Base-by-base conservation (phyloP, 2,329 filamentous ascomycete species). In the Trichoderma breve region DNA sequence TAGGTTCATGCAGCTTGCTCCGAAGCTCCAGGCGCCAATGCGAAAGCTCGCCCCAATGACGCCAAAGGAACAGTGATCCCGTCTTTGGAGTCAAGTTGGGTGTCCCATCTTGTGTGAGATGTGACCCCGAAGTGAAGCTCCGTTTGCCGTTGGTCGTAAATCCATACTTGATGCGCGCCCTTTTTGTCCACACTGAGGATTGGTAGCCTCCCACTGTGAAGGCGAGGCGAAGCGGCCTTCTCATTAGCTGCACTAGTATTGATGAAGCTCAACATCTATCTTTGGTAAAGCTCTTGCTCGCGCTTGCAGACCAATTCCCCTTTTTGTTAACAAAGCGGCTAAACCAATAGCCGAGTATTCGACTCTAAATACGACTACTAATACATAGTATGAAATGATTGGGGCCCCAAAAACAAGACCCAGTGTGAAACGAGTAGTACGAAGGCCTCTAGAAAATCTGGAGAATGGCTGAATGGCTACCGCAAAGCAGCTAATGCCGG, bases 1-100 rank as follows among this genome's bases (percentile, higher is more conserved):
- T 61, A 36, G 65, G 55, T 69, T 69, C 65, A 60, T 69, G 65
- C 65, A 69, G 65, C 57, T 30, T 67, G 53, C 55, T 69, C 21
- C 26, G 65, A 24, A 67, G 32, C 65, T 68, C 34, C 32, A 68
- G 47, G 55, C 65, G 53, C 66, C 36, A 61, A 61, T 51, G 57
- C 55, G 57, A 57, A 51, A 28, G n/a, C 30, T n/a, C 39, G 55
- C 36, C 65, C 32, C 30, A 12, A 61, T 34, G 57, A 36, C 36
- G 66, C 66, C 66, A 69, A 61, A 57, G 57, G 55, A 24, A 61
- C 39, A 43, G 60, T 69, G 47, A 61, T 36, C 21, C 66, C 39
- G 66, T 32, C 39, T 53, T 69, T n/a, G 47, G 36, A 69, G 15
- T 36, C 36, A 47, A 47, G 55, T 36, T 53, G 36, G 28, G n/a